Evolutionary conservation across 495 filamentous ascomycete species (phyloP), one percentile per base, ranked within the genome.

Genomic region (Penicillium riverlandense): DNA sequence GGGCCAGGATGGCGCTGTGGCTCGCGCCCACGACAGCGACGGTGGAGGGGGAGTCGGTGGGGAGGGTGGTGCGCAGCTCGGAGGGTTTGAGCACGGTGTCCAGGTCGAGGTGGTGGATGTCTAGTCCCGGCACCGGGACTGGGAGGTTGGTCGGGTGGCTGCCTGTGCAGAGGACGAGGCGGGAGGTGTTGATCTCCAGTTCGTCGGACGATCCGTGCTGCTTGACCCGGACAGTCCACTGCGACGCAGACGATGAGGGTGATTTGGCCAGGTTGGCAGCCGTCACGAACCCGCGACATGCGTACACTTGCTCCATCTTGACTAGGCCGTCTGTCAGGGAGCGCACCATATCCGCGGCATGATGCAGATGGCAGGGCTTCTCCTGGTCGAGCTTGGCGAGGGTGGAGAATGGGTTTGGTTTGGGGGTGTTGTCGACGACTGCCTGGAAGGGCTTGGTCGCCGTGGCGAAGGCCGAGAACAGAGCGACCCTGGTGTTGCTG

Each of bases 1-100:
- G 69, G 22, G 77, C 78, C 6, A 82, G 69, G 15, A 83, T 76
- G 30, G 79, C 79, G 45, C 75, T 79, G 59, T 82, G 78, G 7
- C 77, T 81, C 29, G 78, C 77, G 14, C 79, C 79, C 12, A 83
- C 65, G 22, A 83, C 75, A 14, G 66, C 76, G 32, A 82, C 52
- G 14, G 71, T 74, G 11, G 55, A 41, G 2, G 67, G 54, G 11
- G 38, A 43, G 29, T 60, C 37, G 4, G 48, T 48, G n/a, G 73
- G 65, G 3, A 81, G 61, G 15, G 52, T 43, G 10, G 59, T 46
- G 15, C 58, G 43, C n/a, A 83, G 69, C 5, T 70, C 51, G 32
- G 70, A 71, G 11, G 79, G 79, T 36, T 76, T 76, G 28, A 83
- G 63, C 14, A 75, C 72, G 10, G 67, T 51, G 50, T 83, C 79